A percentile compares a stretch with the other conserved stretches of the same genome.
phyloP scores from a whole-genome alignment of 805 yeast genomes.

The Wickerhamomyces silvicola region DNA sequence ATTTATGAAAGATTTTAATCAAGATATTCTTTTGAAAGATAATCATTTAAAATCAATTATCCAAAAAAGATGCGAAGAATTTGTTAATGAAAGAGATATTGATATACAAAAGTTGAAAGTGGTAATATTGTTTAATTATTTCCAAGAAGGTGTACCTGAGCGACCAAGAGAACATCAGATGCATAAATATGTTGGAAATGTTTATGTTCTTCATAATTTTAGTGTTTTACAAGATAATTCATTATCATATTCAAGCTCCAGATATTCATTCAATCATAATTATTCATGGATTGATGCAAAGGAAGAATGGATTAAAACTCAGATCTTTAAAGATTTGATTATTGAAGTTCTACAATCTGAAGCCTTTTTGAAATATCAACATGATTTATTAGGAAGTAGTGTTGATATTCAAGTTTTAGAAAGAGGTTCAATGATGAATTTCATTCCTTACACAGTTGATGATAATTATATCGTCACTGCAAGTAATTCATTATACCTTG shows the following conservation, averaged over 20 bases:
- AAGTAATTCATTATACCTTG: constrained; percentile 16
- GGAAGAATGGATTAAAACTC: constrained; percentile 17
- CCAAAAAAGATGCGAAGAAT: constrained; percentile 13
- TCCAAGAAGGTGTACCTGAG: constrained; percentile 19
- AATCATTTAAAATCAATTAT: constrained; percentile 11
- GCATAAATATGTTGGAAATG: constrained; percentile 22
- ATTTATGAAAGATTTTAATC: constrained; percentile 19
- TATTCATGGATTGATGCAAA: constrained; percentile 19
- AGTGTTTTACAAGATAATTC: constrained; percentile 15
- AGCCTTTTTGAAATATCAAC: constrained; percentile 15
- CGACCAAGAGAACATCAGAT: constrained; percentile 19
- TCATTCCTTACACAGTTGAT: constrained; percentile 18
- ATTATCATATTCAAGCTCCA: constrained; percentile 13
- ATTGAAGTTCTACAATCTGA: constrained; percentile 18
- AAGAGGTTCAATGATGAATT: constrained; percentile 16
- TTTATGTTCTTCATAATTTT: constrained; percentile 16
- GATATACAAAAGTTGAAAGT: constrained; percentile 13
- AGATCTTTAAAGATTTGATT: constrained; percentile 18
- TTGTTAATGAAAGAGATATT: constrained; percentile 11
- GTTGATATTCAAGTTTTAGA: constrained; percentile 14
- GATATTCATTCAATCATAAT: constrained; percentile 18
- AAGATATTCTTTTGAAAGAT: constrained; percentile 13
- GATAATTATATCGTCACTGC: constrained; percentile 12
- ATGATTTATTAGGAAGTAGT: constrained; percentile 18
- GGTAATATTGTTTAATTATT: constrained; percentile 14